phyloP scores from a whole-genome alignment of 2,329 filamentous ascomycete genomes.

The Cryphonectria nitschkei region DNA sequence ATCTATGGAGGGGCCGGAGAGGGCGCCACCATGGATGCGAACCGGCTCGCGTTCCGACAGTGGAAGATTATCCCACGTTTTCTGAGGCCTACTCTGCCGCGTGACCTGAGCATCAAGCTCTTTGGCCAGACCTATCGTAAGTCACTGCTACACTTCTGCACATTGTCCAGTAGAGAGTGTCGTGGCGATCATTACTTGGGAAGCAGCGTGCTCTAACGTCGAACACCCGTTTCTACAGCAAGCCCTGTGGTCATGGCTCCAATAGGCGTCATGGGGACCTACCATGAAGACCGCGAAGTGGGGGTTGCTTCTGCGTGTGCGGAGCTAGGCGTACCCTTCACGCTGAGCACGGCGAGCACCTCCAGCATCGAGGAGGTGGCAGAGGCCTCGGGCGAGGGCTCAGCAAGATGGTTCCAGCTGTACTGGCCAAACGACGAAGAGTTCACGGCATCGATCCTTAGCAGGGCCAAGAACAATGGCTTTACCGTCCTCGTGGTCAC shows the following conservation, averaged over 20 bases:
- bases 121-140: slow-evolving; percentile 54
- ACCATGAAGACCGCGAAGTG: slow-evolving; percentile 67
- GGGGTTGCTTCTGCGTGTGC: slow-evolving; percentile 66
- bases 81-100: slow-evolving; percentile 46
- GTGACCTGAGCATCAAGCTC: slow-evolving; percentile 55
- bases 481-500: slow-evolving; percentile 72
- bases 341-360: slow-evolving; percentile 66
- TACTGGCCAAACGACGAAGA: slow-evolving; percentile 73
- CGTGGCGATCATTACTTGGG: neutral
- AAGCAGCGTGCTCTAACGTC: slow-evolving; percentile 14
- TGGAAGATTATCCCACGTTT: slow-evolving; percentile 57
- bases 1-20: slow-evolving; percentile 66
- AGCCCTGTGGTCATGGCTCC: slow-evolving; percentile 66
- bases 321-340: slow-evolving; percentile 65
- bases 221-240: slow-evolving; percentile 1
- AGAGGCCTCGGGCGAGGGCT: slow-evolving; percentile 53
- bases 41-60: slow-evolving; percentile 59
- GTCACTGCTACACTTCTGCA: slow-evolving; percentile 9
- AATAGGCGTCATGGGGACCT: slow-evolving; percentile 69
- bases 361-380: slow-evolving; percentile 70
- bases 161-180: neutral
- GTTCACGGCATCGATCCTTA: slow-evolving; percentile 65
- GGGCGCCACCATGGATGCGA: slow-evolving; percentile 62
- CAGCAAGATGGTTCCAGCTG: slow-evolving; percentile 71
- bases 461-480: slow-evolving; percentile 62